A percentile compares a stretch with the other conserved stretches of the same genome.
phyloP scores from a whole-genome alignment of 169 alveolate species.

The Plasmodium relictum region DNA sequence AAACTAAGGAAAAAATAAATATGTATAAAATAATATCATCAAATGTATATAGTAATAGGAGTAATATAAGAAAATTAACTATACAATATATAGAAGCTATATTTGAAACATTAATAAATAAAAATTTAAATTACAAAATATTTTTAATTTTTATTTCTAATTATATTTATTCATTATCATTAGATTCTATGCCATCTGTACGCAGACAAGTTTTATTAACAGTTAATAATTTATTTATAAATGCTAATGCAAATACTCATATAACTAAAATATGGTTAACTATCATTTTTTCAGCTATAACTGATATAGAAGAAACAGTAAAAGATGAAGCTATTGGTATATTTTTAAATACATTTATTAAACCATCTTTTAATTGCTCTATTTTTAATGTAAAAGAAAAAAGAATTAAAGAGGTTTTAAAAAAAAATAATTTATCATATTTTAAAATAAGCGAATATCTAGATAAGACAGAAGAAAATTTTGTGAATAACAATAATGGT shows the following conservation, averaged over 20 bases:
- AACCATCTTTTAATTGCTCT: slow-evolving; percentile 39
- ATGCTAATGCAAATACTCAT: slow-evolving; percentile 20
- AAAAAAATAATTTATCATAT: slow-evolving; percentile 31
- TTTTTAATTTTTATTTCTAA: slow-evolving; percentile 44
- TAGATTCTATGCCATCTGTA: slow-evolving; percentile 64
- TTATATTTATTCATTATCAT: slow-evolving; percentile 44
- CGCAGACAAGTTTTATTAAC: slow-evolving; percentile 62
- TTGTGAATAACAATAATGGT: background rate
- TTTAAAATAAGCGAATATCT: slow-evolving; percentile 2
- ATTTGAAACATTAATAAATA: slow-evolving; percentile 47
- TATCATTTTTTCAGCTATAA: slow-evolving; percentile 37
- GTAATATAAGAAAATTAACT: slow-evolving; percentile 58
- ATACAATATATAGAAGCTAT: slow-evolving; percentile 70
- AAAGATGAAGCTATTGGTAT: slow-evolving; percentile 58
- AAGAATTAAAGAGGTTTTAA: slow-evolving; percentile 28
- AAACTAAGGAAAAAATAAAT: slow-evolving; percentile 65
- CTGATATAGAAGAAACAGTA: slow-evolving; percentile 63
- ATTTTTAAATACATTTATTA: slow-evolving; percentile 56
- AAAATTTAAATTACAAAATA: slow-evolving; percentile 45
- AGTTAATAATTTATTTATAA: slow-evolving; percentile 50
- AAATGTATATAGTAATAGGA: slow-evolving; percentile 41
- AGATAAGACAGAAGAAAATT: background rate
- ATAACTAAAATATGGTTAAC: slow-evolving; percentile 57
- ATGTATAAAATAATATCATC: slow-evolving; percentile 63
- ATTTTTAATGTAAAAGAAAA: slow-evolving; percentile 47